phyloP scores from a whole-genome alignment of 768 basidiomycete species.

The Mycena venus region DNA sequence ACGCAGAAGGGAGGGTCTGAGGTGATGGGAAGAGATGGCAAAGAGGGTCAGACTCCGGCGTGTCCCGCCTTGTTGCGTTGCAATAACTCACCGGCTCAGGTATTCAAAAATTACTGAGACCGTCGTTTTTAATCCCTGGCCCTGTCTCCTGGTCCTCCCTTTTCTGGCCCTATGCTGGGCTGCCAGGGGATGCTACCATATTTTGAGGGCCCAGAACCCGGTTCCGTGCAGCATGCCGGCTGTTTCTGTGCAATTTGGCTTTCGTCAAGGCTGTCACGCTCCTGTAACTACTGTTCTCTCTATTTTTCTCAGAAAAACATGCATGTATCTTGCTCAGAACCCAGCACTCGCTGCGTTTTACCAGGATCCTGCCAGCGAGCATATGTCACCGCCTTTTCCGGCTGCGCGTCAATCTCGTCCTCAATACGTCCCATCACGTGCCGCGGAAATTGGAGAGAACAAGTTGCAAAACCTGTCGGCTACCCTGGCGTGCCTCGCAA shows the following conservation, averaged over 20 bases:
- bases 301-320: neutral
- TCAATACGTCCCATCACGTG: neutral
- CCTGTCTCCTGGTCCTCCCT: neutral
- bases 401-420: neutral
- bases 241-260: constrained; percentile 15
- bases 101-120: neutral
- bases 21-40: no score
- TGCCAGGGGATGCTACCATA: neutral
- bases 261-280: constrained; percentile 26
- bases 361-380: neutral
- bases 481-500: no score
- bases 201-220: neutral
- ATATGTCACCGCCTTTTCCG: neutral
- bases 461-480: no score
- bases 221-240: constrained; percentile 10
- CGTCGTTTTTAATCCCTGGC: neutral
- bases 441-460: neutral
- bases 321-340: neutral
- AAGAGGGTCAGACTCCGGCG: neutral
- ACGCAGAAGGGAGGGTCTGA: neutral
- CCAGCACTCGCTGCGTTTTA: neutral
- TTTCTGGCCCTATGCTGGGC: neutral
- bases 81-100: neutral
- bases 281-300: constrained; percentile 12
- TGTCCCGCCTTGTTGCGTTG: no score